These are phyloP conservation scores for Taphrina communis DNA, from an alignment of 1,139 yeast species.

Conservation along the genomic window DNA sequence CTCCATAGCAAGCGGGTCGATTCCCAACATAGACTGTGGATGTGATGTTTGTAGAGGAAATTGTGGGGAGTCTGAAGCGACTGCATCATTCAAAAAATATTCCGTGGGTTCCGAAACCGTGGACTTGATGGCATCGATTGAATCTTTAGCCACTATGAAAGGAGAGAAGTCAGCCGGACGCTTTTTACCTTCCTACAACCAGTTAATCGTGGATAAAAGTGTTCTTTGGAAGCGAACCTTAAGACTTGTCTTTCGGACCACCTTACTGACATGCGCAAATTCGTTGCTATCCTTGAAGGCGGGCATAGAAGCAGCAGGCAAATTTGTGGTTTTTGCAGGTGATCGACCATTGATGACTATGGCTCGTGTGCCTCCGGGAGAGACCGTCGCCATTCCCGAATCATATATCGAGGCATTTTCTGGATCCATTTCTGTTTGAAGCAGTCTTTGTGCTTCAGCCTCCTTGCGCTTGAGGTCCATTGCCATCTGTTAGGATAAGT, in stretches of 20 bases:
- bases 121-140: constrained; percentile 4
- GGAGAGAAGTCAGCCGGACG: constrained; percentile 48
- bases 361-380: constrained; percentile 25
- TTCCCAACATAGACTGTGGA: constrained; percentile 25
- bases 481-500: constrained; percentile 56
- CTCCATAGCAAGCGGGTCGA: constrained; percentile 41
- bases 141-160: constrained; percentile 40
- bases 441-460: constrained; percentile 27
- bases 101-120: constrained; percentile 43
- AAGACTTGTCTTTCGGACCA: constrained; percentile 27
- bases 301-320: constrained; percentile 38
- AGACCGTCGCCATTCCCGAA: background rate
- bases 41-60: constrained; percentile 41
- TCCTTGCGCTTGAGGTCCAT: constrained; percentile 54
- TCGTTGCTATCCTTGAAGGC: constrained; percentile 17
- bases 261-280: constrained; percentile 22
- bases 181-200: constrained; percentile 44
- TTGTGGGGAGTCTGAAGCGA: constrained; percentile 29
- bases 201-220: background rate
- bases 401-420: background rate
- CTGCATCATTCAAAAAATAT: constrained; percentile 43
- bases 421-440: background rate
- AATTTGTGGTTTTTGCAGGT: background rate
- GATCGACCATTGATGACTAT: constrained; percentile 31
- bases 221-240: background rate